Conservation (phyloP, 2,329 filamentous ascomycete species). For the Xylaria sp. region DNA sequence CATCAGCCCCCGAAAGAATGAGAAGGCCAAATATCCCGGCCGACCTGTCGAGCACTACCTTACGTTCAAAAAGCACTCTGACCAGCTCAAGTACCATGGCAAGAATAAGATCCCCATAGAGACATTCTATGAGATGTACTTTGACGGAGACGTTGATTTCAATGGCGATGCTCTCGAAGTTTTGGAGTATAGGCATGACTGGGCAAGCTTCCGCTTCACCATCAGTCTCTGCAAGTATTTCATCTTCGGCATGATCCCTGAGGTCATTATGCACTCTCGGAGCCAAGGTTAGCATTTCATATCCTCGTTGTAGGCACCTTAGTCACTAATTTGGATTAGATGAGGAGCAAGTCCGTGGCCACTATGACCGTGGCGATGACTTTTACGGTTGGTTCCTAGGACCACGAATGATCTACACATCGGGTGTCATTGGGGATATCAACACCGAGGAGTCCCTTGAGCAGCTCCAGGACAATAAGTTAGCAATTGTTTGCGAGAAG, state of each 20-base stretch:
- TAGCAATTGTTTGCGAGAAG: constrained; percentile 95
- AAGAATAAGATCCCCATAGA: constrained; percentile 87
- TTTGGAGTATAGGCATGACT: constrained; percentile 95
- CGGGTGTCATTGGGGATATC: constrained; percentile 90
- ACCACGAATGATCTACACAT: constrained; percentile 98
- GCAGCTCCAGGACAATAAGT: constrained; percentile 97
- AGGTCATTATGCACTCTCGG: constrained; percentile 91
- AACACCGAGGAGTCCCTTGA: constrained; percentile 90
- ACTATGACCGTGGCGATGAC: constrained; percentile 98
- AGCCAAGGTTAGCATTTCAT: constrained; percentile 73
- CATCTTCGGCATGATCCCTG: constrained; percentile 86
- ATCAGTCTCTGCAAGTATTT: constrained; percentile 87
- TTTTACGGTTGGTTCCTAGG: constrained; percentile 99
- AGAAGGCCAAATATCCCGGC: constrained; percentile 88
- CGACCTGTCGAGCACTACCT: constrained; percentile 92
- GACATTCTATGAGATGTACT: constrained; percentile 98
- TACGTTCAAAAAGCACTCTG: constrained; percentile 76
- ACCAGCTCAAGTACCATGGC: constrained; percentile 76
- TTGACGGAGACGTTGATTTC: constrained; percentile 93
- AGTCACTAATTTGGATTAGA: constrained; percentile 62
- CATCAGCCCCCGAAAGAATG: constrained; percentile 88
- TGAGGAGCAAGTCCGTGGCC: constrained; percentile 96
- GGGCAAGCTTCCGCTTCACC: constrained; percentile 95
- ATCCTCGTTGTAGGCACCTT: neutral
- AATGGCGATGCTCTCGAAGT: constrained; percentile 92